These are phyloP conservation scores for Epithemia pelagica DNA, from an alignment of 108 stramenopile species.

Conservation along the genomic window DNA sequence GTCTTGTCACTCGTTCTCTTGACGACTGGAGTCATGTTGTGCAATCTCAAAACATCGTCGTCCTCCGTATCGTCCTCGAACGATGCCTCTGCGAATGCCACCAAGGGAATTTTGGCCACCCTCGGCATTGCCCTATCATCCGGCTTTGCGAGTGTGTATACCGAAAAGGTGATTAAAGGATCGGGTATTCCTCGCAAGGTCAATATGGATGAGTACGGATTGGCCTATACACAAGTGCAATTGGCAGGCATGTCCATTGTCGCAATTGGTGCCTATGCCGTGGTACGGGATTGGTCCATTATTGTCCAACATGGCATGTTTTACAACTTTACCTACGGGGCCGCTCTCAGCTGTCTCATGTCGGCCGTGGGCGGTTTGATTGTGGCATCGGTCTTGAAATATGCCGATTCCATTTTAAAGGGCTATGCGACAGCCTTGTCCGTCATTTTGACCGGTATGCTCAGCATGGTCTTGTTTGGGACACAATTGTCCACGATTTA, in stretches of 20 bases:
- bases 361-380: slow-evolving; percentile 62
- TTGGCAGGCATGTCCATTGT: slow-evolving; percentile 55
- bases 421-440: slow-evolving; percentile 91
- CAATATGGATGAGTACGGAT: slow-evolving; percentile 30
- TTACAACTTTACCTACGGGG: slow-evolving; percentile 35
- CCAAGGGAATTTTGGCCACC: slow-evolving; percentile 79
- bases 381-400: slow-evolving; percentile 75
- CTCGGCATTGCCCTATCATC: slow-evolving; percentile 67
- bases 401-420: slow-evolving; percentile 91
- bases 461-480: slow-evolving; percentile 53
- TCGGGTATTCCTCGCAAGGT: slow-evolving; percentile 29
- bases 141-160: slow-evolving; percentile 95
- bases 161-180: slow-evolving; percentile 92
- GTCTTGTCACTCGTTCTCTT: slow-evolving; percentile 74
- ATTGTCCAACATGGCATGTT: slow-evolving; percentile 35
- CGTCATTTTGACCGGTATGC: slow-evolving; percentile 76
- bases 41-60: slow-evolving; percentile 34
- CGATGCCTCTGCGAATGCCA: slow-evolving; percentile 19
- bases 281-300: slow-evolving; percentile 22
- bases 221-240: slow-evolving; percentile 56
- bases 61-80: not conserved
- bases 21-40: slow-evolving; percentile 88
- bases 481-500: slow-evolving; percentile 32
- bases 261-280: slow-evolving; percentile 54
- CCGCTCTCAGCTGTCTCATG: slow-evolving; percentile 26